phyloP scores from a whole-genome alignment of 2,329 filamentous ascomycete genomes.

The Fusarium bactridioides region DNA sequence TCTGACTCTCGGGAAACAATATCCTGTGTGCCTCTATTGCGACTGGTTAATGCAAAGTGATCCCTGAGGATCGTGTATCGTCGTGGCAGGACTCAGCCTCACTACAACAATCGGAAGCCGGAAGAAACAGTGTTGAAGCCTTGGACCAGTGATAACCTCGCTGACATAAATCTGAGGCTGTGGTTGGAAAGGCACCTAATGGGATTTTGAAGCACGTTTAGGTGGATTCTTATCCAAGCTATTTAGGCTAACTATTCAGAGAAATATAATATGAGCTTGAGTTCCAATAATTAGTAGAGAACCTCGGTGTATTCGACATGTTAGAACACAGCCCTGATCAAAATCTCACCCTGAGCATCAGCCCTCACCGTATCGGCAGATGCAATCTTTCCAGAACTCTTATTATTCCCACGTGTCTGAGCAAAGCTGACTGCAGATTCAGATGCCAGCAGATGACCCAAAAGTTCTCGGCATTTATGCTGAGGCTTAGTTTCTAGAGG shows the following conservation, averaged over 20 bases:
- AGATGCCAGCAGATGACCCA: neutral
- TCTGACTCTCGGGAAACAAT: neutral
- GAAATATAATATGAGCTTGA: too few relatives aligned
- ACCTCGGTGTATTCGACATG: too few relatives aligned
- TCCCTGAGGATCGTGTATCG: neutral
- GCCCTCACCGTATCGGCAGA: neutral
- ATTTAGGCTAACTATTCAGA: too few relatives aligned
- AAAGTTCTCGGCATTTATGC: neutral
- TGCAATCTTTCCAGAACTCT: too few relatives aligned
- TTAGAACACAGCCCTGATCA: too few relatives aligned
- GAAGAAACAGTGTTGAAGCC: accelerated
- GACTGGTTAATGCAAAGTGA: neutral
- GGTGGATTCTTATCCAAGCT: accelerated
- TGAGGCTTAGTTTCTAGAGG: neutral
- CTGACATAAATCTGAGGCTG: too few relatives aligned
- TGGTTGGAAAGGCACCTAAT: too few relatives aligned
- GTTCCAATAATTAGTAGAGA: too few relatives aligned
- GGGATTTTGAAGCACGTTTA: accelerated
- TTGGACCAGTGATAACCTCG: neutral
- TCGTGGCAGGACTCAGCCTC: neutral
- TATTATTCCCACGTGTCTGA: neutral
- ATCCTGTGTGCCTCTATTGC: neutral
- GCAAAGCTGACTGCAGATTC: neutral
- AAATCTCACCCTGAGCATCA: neutral
- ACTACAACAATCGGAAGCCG: neutral